Conservation (phyloP, 192 early-diverging fungal genomes). For the Phycomyces blakesleeanus region DNA sequence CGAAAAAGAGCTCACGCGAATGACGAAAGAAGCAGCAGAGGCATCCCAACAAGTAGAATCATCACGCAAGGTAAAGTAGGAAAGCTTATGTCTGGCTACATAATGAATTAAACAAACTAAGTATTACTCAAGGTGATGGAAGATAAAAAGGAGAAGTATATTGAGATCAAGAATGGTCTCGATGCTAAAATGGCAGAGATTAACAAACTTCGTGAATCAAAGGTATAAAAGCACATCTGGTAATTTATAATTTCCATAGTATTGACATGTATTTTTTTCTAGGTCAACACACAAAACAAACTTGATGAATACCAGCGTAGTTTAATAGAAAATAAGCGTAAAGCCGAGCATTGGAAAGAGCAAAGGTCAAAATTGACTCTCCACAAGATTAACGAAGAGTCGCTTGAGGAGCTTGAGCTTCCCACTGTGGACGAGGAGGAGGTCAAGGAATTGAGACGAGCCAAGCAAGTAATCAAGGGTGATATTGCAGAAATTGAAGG, state of each 20-base stretch:
- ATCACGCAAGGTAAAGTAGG: slow-evolving; percentile 15
- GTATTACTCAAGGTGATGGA: slow-evolving; percentile 48
- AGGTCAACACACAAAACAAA: slow-evolving; percentile 56
- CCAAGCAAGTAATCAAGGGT: slow-evolving; percentile 55
- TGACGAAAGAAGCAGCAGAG: slow-evolving; percentile 30
- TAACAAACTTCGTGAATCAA: slow-evolving; percentile 61
- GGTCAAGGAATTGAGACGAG: slow-evolving; percentile 54
- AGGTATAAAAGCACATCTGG: slow-evolving; percentile 43
- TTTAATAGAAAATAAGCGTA: slow-evolving; percentile 54
- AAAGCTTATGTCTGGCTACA: too few species aligned
- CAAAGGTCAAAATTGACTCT: slow-evolving; percentile 45
- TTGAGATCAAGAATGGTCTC: slow-evolving; percentile 60
- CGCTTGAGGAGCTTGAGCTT: slow-evolving; percentile 46
- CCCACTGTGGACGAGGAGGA: slow-evolving; percentile 57
- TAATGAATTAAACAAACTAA: background rate
- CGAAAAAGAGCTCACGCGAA: slow-evolving; percentile 25
- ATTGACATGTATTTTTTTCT: slow-evolving; percentile 21
- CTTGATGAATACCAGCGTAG: slow-evolving; percentile 63
- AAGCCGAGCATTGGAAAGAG: slow-evolving; percentile 52
- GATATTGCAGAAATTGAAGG: slow-evolving; percentile 74
- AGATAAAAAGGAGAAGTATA: slow-evolving; percentile 64
- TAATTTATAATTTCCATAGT: too few species aligned
- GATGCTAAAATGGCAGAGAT: slow-evolving; percentile 62
- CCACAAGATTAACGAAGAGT: slow-evolving; percentile 46
- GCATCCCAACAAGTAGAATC: slow-evolving; percentile 9